phyloP scores from a whole-genome alignment of 257 asterid species.

The Jacaranda mimosifolia region DNA sequence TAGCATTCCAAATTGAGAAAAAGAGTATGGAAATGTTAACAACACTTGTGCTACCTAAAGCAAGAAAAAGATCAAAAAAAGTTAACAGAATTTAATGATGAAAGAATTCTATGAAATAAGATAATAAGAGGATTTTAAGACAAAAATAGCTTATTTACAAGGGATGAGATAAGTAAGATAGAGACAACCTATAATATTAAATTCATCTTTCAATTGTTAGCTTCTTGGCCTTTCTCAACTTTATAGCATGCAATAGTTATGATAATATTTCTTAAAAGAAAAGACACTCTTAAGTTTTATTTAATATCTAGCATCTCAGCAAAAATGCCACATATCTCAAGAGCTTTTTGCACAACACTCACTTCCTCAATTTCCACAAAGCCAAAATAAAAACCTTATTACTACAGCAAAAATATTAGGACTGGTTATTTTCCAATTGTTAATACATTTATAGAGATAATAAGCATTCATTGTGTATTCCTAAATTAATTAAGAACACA shows the following conservation, averaged over 20 bases:
- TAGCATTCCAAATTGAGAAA: no score
- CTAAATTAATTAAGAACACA: neutral
- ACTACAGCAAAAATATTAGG: no score
- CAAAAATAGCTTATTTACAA: neutral
- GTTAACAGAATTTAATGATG: no score
- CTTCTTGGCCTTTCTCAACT: neutral
- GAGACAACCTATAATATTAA: neutral
- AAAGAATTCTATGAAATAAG: no score
- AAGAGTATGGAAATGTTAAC: no score
- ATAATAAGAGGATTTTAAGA: no score
- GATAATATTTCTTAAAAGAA: neutral
- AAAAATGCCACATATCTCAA: conserved; percentile 58
- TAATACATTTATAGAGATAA: no score
- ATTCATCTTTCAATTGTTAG: neutral
- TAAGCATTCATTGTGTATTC: neutral
- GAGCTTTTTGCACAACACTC: conserved; percentile 64
- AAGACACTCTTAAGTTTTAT: neutral
- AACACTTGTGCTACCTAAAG: no score
- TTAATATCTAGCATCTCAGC: neutral
- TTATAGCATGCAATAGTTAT: neutral
- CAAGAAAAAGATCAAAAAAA: no score
- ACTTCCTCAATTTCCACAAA: no score
- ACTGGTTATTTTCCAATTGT: no score
- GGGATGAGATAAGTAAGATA: neutral
- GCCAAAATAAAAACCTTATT: no score